These are phyloP conservation scores for Skeletonema tropicum DNA, from an alignment of 108 stramenopile species.

Conservation along the genomic window DNA sequence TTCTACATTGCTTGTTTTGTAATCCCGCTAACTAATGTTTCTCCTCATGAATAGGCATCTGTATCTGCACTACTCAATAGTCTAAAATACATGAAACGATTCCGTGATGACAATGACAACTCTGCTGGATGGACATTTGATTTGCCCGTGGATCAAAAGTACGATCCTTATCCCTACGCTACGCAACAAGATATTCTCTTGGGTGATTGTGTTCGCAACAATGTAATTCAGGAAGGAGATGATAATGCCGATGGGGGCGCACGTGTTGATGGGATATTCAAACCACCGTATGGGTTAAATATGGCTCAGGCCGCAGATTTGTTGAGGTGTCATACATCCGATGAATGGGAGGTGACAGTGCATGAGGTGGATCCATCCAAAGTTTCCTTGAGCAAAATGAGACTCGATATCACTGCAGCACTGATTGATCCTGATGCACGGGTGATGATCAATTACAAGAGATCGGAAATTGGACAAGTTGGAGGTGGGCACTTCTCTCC, in stretches of 20 bases:
- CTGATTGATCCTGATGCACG: slow-evolving; percentile 57
- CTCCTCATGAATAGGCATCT: slow-evolving; percentile 31
- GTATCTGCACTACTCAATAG: slow-evolving; percentile 74
- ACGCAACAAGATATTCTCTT: slow-evolving; percentile 66
- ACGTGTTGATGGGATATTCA: slow-evolving; percentile 50
- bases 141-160: slow-evolving; percentile 68
- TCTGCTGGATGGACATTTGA: slow-evolving; percentile 39
- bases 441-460: slow-evolving; percentile 78
- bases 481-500: slow-evolving; percentile 96
- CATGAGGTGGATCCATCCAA: slow-evolving; percentile 51
- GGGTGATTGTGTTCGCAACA: slow-evolving; percentile 51
- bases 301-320: slow-evolving; percentile 55
- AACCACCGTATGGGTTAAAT: slow-evolving; percentile 62
- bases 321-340: slow-evolving; percentile 63
- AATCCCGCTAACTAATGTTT: neutral
- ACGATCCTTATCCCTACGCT: slow-evolving; percentile 79
- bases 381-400: slow-evolving; percentile 43
- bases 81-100: slow-evolving; percentile 52
- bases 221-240: slow-evolving; percentile 41
- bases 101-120: slow-evolving; percentile 27
- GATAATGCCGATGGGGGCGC: neutral
- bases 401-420: slow-evolving; percentile 57
- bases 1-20: neutral
- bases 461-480: slow-evolving; percentile 66
- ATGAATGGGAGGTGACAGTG: slow-evolving; percentile 43